Evolutionary conservation across 2,329 filamentous ascomycete genomes (phyloP).

Genomic region (Lasiodiplodia citricola): DNA sequence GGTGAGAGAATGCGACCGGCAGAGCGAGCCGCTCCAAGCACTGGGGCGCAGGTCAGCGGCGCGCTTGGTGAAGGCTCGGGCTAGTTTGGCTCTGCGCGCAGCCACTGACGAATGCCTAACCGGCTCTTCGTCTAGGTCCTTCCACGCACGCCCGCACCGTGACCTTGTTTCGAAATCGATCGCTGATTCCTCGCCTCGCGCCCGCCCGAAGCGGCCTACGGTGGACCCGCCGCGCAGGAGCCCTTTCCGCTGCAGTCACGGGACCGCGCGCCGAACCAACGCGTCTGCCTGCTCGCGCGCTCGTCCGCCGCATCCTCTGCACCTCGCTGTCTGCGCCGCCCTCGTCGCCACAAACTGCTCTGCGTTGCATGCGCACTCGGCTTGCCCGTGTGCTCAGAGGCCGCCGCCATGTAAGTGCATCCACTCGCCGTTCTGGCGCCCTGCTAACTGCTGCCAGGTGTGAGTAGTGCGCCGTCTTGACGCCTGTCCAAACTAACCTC

Average conservation of each 20-base stretch:
- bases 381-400: background rate
- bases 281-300: slow-evolving; percentile 1
- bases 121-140: slow-evolving; percentile 15
- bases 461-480: slow-evolving; percentile 3
- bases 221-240: background rate
- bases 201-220: slow-evolving; percentile 6
- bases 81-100: slow-evolving; percentile 17
- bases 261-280: background rate
- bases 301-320: background rate
- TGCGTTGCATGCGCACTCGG: background rate
- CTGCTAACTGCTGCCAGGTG: slow-evolving; percentile 23
- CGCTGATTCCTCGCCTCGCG: slow-evolving; percentile 18
- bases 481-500: slow-evolving; percentile 5
- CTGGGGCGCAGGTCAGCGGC: slow-evolving; percentile 21
- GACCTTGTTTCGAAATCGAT: slow-evolving; percentile 7
- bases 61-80: slow-evolving; percentile 18
- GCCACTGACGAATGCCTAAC: slow-evolving; percentile 22
- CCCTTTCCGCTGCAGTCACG: slow-evolving; percentile 3
- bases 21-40: slow-evolving; percentile 22
- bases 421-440: background rate
- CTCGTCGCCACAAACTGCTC: background rate
- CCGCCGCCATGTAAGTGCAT: slow-evolving; percentile 16
- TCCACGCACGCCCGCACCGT: slow-evolving; percentile 17
- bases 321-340: background rate
- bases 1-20: slow-evolving; percentile 25